Percentiles rank a stretch among this genome's conserved stretches.
Conservation (phyloP, 1,139 yeast genomes). For the Blastobotrys elegans region DNA sequence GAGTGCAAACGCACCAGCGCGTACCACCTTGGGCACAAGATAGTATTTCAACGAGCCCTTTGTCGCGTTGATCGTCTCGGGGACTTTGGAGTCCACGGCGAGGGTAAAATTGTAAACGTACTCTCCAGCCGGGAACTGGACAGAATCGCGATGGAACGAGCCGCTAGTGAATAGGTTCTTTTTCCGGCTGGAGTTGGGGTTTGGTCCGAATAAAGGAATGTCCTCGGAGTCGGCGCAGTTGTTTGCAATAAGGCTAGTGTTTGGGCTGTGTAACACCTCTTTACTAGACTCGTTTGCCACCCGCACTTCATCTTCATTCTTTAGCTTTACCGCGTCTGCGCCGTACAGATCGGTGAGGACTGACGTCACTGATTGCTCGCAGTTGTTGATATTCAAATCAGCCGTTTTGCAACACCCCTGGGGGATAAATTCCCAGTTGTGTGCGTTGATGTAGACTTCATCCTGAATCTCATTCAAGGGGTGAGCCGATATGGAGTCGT, state of each 20-base stretch:
- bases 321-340: conserved; percentile 32
- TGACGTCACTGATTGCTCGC: conserved; percentile 25
- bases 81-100: conserved; percentile 62
- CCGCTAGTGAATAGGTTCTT: conserved; percentile 8
- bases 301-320: conserved; percentile 20
- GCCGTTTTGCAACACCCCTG: conserved; percentile 18
- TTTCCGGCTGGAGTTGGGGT: not conserved
- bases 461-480: conserved; percentile 32
- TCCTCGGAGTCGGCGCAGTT: conserved; percentile 6
- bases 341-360: conserved; percentile 33
- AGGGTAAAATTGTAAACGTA: conserved; percentile 74
- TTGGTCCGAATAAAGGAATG: conserved; percentile 13
- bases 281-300: conserved; percentile 19
- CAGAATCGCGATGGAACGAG: conserved; percentile 25
- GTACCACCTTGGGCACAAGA: conserved; percentile 31
- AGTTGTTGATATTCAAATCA: conserved; percentile 1
- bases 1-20: conserved; percentile 32
- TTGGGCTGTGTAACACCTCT: conserved; percentile 17
- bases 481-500: conserved; percentile 21
- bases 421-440: conserved; percentile 36
- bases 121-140: conserved; percentile 59
- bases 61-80: conserved; percentile 63
- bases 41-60: conserved; percentile 32
- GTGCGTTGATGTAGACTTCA: conserved; percentile 30
- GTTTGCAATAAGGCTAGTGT: conserved; percentile 15